Percentiles rank a stretch among this genome's conserved stretches.
These are phyloP conservation scores for Trichosporon sp. DNA, from an alignment of 1,284 basidiomycete genomes.

Conservation along the genomic window DNA sequence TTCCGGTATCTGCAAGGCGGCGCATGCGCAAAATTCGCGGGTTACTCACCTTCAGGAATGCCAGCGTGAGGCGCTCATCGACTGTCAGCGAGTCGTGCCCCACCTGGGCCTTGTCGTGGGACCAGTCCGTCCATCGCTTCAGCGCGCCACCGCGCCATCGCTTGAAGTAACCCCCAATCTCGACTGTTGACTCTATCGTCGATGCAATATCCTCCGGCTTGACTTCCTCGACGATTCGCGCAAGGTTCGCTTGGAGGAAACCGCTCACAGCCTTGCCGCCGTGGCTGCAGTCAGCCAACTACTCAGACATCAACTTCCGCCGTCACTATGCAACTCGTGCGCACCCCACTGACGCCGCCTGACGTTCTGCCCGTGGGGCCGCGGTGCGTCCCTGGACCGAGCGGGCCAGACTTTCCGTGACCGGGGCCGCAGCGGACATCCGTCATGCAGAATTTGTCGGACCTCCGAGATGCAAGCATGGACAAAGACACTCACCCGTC, in stretches of 20 bases:
- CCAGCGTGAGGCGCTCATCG: conserved; percentile 73
- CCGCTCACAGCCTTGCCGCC: conserved; percentile 70
- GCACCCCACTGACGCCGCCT: not conserved
- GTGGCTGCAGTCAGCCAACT: conserved; percentile 53
- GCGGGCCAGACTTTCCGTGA: not conserved
- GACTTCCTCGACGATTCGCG: conserved; percentile 69
- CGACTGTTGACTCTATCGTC: conserved; percentile 67
- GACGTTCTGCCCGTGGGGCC: not conserved
- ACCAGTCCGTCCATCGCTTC: conserved; percentile 31
- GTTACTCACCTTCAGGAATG: conserved; percentile 70
- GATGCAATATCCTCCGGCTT: conserved; percentile 64
- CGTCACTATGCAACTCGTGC: too few relatives aligned
- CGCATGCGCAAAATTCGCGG: too few relatives aligned
- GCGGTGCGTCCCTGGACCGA: not conserved
- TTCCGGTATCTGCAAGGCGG: too few relatives aligned
- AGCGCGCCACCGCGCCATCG: conserved; percentile 75
- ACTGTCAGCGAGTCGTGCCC: conserved; percentile 58
- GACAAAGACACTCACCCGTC: conserved; percentile 61
- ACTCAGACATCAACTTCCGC: not conserved
- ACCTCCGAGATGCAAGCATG: too few relatives aligned
- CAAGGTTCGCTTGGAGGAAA: conserved; percentile 71
- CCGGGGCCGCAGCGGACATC: not conserved
- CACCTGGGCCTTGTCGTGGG: conserved; percentile 5
- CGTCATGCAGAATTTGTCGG: not conserved
- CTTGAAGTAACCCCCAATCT: conserved; percentile 71